Conservation (phyloP, 352 stramenopile genomes). For the Phytopythium aichiense region DNA sequence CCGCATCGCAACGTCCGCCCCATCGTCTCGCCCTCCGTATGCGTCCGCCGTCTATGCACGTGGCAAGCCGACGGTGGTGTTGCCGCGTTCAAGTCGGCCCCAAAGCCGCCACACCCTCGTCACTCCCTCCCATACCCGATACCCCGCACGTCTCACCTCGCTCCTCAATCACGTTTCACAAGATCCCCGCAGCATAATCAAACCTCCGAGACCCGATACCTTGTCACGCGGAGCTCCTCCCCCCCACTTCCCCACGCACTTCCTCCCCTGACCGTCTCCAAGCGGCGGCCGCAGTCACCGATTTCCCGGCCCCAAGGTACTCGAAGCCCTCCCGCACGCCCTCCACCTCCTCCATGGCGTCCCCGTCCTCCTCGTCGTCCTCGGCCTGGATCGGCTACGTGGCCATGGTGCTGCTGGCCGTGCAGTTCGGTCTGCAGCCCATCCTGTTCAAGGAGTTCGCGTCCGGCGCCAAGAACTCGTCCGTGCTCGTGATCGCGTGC, state of each 20-base stretch:
- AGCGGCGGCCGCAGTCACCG: constrained; percentile 1
- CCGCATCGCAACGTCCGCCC: not conserved
- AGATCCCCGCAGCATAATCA: constrained; percentile 3
- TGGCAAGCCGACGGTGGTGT: not conserved
- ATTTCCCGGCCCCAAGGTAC: not conserved
- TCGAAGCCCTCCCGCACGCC: not conserved
- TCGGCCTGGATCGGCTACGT: constrained; percentile 28
- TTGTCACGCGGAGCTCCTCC: not conserved
- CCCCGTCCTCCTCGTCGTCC: constrained; percentile 6
- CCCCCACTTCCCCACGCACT: not conserved
- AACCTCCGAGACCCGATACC: constrained; percentile 3
- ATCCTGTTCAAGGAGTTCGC: constrained; percentile 84
- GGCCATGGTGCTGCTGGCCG: constrained; percentile 61
- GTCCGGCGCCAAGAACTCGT: constrained; percentile 39
- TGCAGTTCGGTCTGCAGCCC: constrained; percentile 82
- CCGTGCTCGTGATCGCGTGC: constrained; percentile 73
- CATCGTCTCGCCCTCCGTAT: not conserved
- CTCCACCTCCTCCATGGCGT: not conserved
- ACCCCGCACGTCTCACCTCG: not conserved
- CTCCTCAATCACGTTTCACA: not conserved
- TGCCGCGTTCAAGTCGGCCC: not conserved
- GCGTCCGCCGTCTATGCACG: not conserved
- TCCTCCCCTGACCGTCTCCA: not conserved
- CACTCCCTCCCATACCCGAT: not conserved
- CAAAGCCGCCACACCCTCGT: not conserved